Evolutionary conservation across 1,139 yeast species (phyloP).

Genomic region (Yamadazyma oceani): DNA sequence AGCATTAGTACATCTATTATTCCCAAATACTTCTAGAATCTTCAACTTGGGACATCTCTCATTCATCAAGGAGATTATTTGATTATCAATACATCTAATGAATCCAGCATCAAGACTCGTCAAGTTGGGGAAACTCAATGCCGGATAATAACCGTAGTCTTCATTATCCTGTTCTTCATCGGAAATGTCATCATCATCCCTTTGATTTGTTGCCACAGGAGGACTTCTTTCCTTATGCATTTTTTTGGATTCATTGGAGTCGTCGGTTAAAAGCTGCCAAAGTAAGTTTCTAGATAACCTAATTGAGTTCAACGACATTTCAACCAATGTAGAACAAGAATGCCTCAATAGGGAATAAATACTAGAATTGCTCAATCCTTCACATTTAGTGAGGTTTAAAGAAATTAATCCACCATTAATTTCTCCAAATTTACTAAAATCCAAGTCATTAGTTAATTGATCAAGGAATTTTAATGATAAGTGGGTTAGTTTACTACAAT

Average conservation of each 20-base stretch:
- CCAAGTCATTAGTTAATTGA: conserved; percentile 66
- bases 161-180: conserved; percentile 17
- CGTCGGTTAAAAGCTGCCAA: conserved; percentile 39
- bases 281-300: conserved; percentile 54
- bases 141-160: conserved; percentile 17
- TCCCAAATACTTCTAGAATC: conserved; percentile 76
- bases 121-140: conserved; percentile 47
- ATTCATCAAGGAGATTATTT: conserved; percentile 51
- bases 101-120: conserved; percentile 73
- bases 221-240: conserved; percentile 24
- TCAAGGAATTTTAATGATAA: conserved; percentile 57
- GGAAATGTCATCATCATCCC: background rate
- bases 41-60: conserved; percentile 59
- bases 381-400: conserved; percentile 67
- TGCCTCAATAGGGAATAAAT: conserved; percentile 61
- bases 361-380: conserved; percentile 61
- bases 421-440: conserved; percentile 40
- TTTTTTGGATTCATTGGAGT: conserved; percentile 20
- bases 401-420: conserved; percentile 57
- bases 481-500: conserved; percentile 53
- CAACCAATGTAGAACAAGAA: conserved; percentile 64
- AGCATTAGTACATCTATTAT: conserved; percentile 61
- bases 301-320: conserved; percentile 70
- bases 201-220: background rate
- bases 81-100: conserved; percentile 71